Base-by-base conservation (phyloP, 2,329 filamentous ascomycete species). In the Biscogniauxia marginata region DNA sequence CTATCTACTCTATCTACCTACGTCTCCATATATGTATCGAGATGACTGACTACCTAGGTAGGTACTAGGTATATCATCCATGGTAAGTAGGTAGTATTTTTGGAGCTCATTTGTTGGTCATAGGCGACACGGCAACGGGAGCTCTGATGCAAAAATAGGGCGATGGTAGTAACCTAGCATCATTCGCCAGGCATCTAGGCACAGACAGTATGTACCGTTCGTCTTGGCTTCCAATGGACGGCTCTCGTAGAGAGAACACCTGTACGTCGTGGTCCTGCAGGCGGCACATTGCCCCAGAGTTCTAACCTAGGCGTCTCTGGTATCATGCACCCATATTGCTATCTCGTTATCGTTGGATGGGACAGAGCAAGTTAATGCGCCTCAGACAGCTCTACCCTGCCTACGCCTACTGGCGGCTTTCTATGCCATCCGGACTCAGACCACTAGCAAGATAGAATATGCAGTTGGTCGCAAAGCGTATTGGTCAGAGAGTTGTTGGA, bases 11-110 rank as follows among this genome's bases (percentile, higher is more conserved):
- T 57, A 57, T 57, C 57, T 53, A 62, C 58, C 51, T 56, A 58
- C 59, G 58, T 53, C 56, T 61, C 53, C 49, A 56, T 47, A 61
- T 58, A 56, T 58, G 59, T 63, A 61, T 59, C 58, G 60, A 58
- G 61, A 63, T 61, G 54, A 59, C 44, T 46, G 44, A 7, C 7
- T 34, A 34, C 16, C 7, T 16, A 34, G 30, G 7, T 34, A 18
- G 44, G 44, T 16, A 46, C 44, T 20, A 16, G 30, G 30, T n/a
- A 39, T 39, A 39, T 39, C 30, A 39, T 39, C 61, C 53, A 52
- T 58, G 46, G 50, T 53, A 61, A 56, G 59, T 63, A 61, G 61
- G 53, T 46, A 21, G 46, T 51, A 49, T 51, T 54, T 48, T 52
- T 52, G 25, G 46, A 39, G 44, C 7, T 39, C 30, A 39, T 39